These are phyloP conservation scores for Boeremia exigua DNA, from an alignment of 2,329 filamentous ascomycete genomes.

Conservation along the genomic window DNA sequence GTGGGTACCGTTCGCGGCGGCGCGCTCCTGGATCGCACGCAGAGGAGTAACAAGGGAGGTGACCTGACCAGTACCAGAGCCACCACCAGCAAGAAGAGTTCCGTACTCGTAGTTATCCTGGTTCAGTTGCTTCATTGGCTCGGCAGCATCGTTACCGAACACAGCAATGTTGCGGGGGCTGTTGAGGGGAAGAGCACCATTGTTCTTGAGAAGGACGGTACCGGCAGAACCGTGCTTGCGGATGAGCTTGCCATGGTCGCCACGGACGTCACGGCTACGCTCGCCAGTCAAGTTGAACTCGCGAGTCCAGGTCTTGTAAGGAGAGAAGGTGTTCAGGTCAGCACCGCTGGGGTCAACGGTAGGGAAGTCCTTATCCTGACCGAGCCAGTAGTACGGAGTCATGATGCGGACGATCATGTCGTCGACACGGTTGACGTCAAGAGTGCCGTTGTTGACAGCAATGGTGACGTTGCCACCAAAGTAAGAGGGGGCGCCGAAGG, in stretches of 20 bases:
- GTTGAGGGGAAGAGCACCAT: slow-evolving; percentile 59
- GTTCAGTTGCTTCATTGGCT: slow-evolving; percentile 53
- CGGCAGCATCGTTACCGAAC: slow-evolving; percentile 57
- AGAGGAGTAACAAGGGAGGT: slow-evolving; percentile 52
- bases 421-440: slow-evolving; percentile 50
- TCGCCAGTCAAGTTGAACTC: slow-evolving; percentile 45
- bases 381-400: slow-evolving; percentile 54
- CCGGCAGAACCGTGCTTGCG: slow-evolving; percentile 51
- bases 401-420: slow-evolving; percentile 57
- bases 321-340: slow-evolving; percentile 49
- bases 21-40: slow-evolving; percentile 48
- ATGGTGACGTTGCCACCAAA: slow-evolving; percentile 53
- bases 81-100: slow-evolving; percentile 54
- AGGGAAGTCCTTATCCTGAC: slow-evolving; percentile 51
- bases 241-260: slow-evolving; percentile 51
- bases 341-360: slow-evolving; percentile 42
- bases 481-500: slow-evolving; percentile 46
- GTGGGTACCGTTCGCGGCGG: slow-evolving; percentile 30
- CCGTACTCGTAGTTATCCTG: slow-evolving; percentile 45
- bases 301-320: slow-evolving; percentile 43
- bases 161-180: slow-evolving; percentile 57
- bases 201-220: slow-evolving; percentile 58
- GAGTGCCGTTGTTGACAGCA: slow-evolving; percentile 49
- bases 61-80: slow-evolving; percentile 51
- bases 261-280: slow-evolving; percentile 45